Base-by-base conservation (phyloP, 495 filamentous ascomycete genomes). In the Thozetella sp. region DNA sequence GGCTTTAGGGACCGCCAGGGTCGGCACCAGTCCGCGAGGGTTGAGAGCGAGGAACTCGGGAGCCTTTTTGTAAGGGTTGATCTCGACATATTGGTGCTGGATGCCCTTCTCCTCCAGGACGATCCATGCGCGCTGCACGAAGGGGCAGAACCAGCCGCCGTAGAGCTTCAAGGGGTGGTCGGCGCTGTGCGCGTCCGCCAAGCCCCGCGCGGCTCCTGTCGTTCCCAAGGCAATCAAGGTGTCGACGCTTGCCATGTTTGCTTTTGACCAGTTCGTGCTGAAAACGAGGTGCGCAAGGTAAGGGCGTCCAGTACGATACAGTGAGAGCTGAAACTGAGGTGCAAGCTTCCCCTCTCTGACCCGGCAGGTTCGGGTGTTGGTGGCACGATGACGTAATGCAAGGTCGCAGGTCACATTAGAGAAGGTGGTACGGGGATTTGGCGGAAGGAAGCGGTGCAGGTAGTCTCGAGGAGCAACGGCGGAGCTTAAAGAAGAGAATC, bases 41-140 rank as follows among this genome's bases (percentile, higher is more conserved):
- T 91, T 91, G 43, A 91, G 80, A 4, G 76, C 72, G 17, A 91
- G 80, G 17, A 90, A 86, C 10, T 80, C 82, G 26, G 80, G 70
- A 0, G 80, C 81, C 64, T 91, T 91, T 67, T 84, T 71, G 80
- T 90, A 90, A 3, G 89, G 89, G 67, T 90, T 89, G 63, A 88
- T 79, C 65, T 93, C 87, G 63, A 90, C 80, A 70, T 90, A 91
- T 66, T 91, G 82, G 67, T 91, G 86, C 43, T 86, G 84, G 54
- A 90, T 86, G n/a, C 76, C 57, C 65, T 92, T 91, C 72, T 92
- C 88, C 64, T 83, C 83, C 34, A 92, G 76, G 13, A 85, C 82
- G 57, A 87, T 81, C 85, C 87, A 91, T 22, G 81, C 78, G 13
- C 87, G 80, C 70, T 91, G 87, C 3, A 90, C 82, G 61, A 82